These are phyloP conservation scores for Tarenaya hassleriana DNA, from an alignment of 345 rosid species.

Conservation along the genomic window DNA sequence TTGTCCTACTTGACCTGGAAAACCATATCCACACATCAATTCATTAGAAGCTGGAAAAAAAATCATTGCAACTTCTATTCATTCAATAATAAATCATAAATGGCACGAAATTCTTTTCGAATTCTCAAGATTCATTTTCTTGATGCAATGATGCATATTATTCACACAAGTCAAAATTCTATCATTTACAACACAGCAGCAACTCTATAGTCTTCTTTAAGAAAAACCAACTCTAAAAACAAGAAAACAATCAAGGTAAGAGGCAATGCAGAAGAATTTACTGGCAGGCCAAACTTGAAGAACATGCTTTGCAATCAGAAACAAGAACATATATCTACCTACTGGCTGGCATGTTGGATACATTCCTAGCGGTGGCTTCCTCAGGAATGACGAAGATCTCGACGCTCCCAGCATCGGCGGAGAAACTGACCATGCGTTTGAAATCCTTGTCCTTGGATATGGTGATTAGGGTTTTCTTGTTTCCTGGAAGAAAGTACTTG, in stretches of 20 bases:
- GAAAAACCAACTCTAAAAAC: background rate
- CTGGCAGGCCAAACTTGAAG: background rate
- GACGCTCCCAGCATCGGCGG: conserved; percentile 54
- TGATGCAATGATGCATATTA: too few relatives aligned
- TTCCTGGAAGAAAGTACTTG: conserved; percentile 87
- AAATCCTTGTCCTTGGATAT: conserved; percentile 89
- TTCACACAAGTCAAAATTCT: too few relatives aligned
- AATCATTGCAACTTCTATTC: background rate
- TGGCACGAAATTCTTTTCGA: too few relatives aligned
- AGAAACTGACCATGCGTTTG: conserved; percentile 67
- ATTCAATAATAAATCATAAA: background rate
- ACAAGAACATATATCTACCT: conserved; percentile 35
- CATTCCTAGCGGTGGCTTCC: conserved; percentile 45
- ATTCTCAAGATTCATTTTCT: too few relatives aligned
- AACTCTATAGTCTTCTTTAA: background rate
- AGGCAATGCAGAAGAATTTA: background rate
- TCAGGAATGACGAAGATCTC: conserved; percentile 61
- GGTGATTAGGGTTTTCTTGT: conserved; percentile 79
- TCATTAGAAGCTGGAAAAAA: background rate
- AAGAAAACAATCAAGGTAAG: background rate
- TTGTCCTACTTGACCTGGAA: conserved; percentile 69
- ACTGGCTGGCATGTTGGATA: conserved; percentile 62
- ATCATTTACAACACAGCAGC: too few relatives aligned
- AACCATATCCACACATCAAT: conserved; percentile 13
- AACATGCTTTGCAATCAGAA: background rate